Conservation (phyloP, 805 yeast genomes). For the Sungouiella thailandica region DNA sequence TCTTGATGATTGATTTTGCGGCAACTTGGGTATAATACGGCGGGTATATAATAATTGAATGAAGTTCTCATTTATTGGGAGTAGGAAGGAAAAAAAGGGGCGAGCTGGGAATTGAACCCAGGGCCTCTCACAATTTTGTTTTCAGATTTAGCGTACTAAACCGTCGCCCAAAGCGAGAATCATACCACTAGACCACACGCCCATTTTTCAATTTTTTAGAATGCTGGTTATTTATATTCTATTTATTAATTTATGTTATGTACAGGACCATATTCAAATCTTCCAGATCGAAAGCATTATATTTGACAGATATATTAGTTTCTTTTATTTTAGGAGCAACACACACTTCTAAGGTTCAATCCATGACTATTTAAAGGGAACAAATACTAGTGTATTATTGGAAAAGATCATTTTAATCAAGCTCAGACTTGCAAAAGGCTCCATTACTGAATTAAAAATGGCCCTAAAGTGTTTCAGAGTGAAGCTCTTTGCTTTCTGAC, state of each 20-base stretch:
- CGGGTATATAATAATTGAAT: neutral
- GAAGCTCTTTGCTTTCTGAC: too few relatives aligned
- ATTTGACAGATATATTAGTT: too few relatives aligned
- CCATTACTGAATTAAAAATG: too few relatives aligned
- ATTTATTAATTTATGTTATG: too few relatives aligned
- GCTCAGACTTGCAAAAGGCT: too few relatives aligned
- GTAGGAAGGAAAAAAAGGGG: constrained; percentile 9
- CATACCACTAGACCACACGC: constrained; percentile 23
- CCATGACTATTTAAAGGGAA: too few relatives aligned
- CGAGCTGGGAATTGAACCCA: constrained; percentile 22
- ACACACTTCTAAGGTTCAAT: too few relatives aligned
- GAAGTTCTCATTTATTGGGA: neutral
- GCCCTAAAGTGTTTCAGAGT: too few relatives aligned
- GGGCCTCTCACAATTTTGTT: constrained; percentile 18
- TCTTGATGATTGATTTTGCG: constrained; percentile 19
- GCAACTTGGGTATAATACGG: neutral
- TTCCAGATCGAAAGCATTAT: too few relatives aligned
- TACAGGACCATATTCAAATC: too few relatives aligned
- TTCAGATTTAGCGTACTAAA: constrained; percentile 2
- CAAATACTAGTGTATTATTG: neutral
- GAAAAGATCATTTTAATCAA: neutral
- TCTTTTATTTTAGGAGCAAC: too few relatives aligned
- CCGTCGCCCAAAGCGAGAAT: constrained; percentile 19
- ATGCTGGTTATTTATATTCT: too few relatives aligned
- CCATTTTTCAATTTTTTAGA: constrained; percentile 3